phyloP scores from a whole-genome alignment of 345 rosid species.

The Lagerstroemia speciosa region DNA sequence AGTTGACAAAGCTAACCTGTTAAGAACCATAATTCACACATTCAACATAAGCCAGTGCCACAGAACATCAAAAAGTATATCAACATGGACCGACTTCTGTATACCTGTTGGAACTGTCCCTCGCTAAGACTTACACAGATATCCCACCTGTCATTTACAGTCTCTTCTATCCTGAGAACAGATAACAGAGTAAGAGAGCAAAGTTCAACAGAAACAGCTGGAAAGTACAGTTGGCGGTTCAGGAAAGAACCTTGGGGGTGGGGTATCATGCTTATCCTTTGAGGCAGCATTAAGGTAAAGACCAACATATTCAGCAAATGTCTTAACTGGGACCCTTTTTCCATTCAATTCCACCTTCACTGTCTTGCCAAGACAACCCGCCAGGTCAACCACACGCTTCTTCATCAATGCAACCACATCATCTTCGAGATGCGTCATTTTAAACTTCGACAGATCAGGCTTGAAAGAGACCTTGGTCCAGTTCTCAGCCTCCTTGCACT shows the following conservation, averaged over 20 bases:
- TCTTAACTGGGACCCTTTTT: conserved; percentile 53
- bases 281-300: conserved; percentile 51
- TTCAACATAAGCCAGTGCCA: background rate
- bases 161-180: conserved; percentile 52
- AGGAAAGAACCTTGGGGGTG: conserved; percentile 48
- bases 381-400: conserved; percentile 79
- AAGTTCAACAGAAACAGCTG: background rate
- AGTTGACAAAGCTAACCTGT: conserved; percentile 93
- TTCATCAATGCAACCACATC: conserved; percentile 93
- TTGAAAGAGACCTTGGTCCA: conserved; percentile 92
- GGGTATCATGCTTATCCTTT: conserved; percentile 17
- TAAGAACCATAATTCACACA: background rate
- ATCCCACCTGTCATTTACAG: conserved; percentile 87
- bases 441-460: conserved; percentile 78
- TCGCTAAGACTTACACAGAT: conserved; percentile 71
- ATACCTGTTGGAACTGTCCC: conserved; percentile 98
- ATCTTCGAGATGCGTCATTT: conserved; percentile 68
- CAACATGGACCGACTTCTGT: background rate
- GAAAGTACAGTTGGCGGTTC: background rate
- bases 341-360: conserved; percentile 92
- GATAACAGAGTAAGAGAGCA: conserved; percentile 6
- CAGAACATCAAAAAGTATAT: background rate
- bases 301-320: conserved; percentile 70
- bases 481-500: conserved; percentile 62
- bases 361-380: conserved; percentile 90